Evolutionary conservation across 352 stramenopile genomes (phyloP).

Genomic region (Phytopythium mirpurense): DNA sequence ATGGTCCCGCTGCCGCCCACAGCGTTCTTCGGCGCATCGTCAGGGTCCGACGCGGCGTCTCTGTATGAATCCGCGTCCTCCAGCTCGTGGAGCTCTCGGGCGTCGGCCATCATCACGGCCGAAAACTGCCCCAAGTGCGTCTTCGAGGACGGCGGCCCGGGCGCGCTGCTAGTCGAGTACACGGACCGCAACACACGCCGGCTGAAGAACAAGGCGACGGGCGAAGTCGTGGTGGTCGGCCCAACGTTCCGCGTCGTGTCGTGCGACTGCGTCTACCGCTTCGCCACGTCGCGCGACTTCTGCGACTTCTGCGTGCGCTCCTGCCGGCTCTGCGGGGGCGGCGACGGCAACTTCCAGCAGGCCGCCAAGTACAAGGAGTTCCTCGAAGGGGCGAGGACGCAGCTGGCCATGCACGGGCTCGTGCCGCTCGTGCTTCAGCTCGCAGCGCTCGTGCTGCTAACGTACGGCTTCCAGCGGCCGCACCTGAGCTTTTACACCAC

Average conservation of each 20-base stretch:
- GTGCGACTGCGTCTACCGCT: slow-evolving; percentile 81
- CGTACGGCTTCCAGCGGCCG: slow-evolving; percentile 38
- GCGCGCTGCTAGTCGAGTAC: slow-evolving; percentile 70
- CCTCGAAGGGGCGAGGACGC: slow-evolving; percentile 47
- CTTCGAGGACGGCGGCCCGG: slow-evolving; percentile 71
- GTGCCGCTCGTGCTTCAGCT: slow-evolving; percentile 49
- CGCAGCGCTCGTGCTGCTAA: slow-evolving; percentile 30
- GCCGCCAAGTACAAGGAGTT: slow-evolving; percentile 77
- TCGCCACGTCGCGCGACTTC: slow-evolving; percentile 50
- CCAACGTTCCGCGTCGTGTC: slow-evolving; percentile 79
- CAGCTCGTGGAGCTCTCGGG: slow-evolving; percentile 3
- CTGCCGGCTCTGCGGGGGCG: slow-evolving; percentile 68
- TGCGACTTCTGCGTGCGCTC: slow-evolving; percentile 74
- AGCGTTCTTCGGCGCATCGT: slow-evolving; percentile 63
- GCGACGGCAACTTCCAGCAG: slow-evolving; percentile 69
- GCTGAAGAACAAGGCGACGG: slow-evolving; percentile 27
- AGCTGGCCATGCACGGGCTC: slow-evolving; percentile 52
- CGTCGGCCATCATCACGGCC: slow-evolving; percentile 42
- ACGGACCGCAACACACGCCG: slow-evolving; percentile 39
- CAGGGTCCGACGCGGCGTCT: slow-evolving; percentile 38
- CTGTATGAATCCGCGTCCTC: slow-evolving; percentile 25
- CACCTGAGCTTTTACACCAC: slow-evolving; percentile 57
- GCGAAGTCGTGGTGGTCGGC: slow-evolving; percentile 57
- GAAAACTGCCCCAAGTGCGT: slow-evolving; percentile 81
- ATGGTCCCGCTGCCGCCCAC: slow-evolving; percentile 69